Percentiles rank a stretch among this genome's conserved stretches.
Evolutionary conservation across 164 flowering plant species (phyloP).

Genomic region (Vitis amurensis): DNA sequence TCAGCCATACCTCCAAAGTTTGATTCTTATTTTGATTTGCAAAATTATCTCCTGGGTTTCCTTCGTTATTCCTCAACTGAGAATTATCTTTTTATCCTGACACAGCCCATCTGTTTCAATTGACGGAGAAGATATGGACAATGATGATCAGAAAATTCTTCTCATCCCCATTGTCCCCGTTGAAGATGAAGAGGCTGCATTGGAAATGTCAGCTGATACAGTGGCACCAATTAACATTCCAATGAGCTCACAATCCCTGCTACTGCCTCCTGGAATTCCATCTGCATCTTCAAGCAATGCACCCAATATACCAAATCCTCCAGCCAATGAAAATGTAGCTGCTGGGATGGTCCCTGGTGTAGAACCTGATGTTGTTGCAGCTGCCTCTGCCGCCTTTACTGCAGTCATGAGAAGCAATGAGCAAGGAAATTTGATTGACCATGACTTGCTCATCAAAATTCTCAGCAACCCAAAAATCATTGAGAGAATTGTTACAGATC

Average conservation of each 20-base stretch:
- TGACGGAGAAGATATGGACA: conserved; percentile 29
- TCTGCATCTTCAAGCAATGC: conserved; percentile 17
- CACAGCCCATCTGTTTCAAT: conserved; percentile 56
- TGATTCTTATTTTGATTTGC: conserved; percentile 11
- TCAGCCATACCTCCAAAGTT: conserved; percentile 90
- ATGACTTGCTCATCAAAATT: conserved; percentile 67
- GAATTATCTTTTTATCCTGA: conserved; percentile 10
- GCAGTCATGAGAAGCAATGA: conserved; percentile 56
- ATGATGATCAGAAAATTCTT: conserved; percentile 40
- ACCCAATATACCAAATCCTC: conserved; percentile 13
- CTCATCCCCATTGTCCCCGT: conserved; percentile 70
- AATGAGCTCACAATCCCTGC: conserved; percentile 23
- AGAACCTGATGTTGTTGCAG: conserved; percentile 60
- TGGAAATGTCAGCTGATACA: conserved; percentile 29
- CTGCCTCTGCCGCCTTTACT: conserved; percentile 72
- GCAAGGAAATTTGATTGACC: conserved; percentile 71
- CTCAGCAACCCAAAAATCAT: conserved; percentile 71
- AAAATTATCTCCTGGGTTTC: not conserved
- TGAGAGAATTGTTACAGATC: conserved; percentile 58
- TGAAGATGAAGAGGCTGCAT: conserved; percentile 75
- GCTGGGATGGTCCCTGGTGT: conserved; percentile 28
- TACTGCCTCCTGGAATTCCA: conserved; percentile 11
- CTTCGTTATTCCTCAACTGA: conserved; percentile 10
- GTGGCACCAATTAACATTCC: conserved; percentile 12
- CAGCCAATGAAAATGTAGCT: conserved; percentile 20